Conservation (phyloP, 345 rosid species). For the Brassica carinata region DNA sequence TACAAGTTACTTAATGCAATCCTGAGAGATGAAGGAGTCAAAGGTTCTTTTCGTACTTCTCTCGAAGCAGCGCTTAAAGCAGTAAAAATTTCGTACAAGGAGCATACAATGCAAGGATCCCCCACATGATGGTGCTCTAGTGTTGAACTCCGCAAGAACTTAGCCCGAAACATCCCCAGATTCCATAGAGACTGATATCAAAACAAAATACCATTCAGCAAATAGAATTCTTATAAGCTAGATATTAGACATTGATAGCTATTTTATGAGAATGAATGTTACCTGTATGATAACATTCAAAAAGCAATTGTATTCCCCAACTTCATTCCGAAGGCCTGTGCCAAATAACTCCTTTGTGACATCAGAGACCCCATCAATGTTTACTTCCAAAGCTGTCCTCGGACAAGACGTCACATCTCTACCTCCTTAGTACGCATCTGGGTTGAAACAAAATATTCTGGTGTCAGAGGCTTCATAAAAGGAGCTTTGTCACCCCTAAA, state of each 20-base stretch:
- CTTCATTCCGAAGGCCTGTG: conserved; percentile 87
- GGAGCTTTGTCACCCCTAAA: neutral
- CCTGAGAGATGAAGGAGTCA: conserved; percentile 87
- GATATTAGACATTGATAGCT: conserved; percentile 6
- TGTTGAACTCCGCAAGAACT: conserved; percentile 74
- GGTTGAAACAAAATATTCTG: conserved; percentile 31
- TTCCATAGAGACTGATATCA: conserved; percentile 89
- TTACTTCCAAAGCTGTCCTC: conserved; percentile 43
- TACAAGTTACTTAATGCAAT: conserved; percentile 88
- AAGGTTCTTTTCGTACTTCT: conserved; percentile 68
- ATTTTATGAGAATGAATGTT: conserved; percentile 11
- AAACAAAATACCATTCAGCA: conserved; percentile 9
- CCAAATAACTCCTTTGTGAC: conserved; percentile 52
- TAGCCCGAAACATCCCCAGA: conserved; percentile 73
- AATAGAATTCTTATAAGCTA: conserved; percentile 1
- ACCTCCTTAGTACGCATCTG: conserved; percentile 71
- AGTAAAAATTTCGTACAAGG: conserved; percentile 68
- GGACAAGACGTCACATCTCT: conserved; percentile 48
- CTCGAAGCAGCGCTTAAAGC: conserved; percentile 64
- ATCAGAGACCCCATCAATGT: conserved; percentile 38
- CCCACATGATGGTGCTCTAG: conserved; percentile 84
- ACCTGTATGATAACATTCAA: conserved; percentile 99
- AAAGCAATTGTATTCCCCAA: conserved; percentile 98
- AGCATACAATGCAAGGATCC: conserved; percentile 93
- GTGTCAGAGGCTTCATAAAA: conserved; percentile 22